phyloP scores from a whole-genome alignment of 1,139 yeast species.

The Suhomyces bribrorum region DNA sequence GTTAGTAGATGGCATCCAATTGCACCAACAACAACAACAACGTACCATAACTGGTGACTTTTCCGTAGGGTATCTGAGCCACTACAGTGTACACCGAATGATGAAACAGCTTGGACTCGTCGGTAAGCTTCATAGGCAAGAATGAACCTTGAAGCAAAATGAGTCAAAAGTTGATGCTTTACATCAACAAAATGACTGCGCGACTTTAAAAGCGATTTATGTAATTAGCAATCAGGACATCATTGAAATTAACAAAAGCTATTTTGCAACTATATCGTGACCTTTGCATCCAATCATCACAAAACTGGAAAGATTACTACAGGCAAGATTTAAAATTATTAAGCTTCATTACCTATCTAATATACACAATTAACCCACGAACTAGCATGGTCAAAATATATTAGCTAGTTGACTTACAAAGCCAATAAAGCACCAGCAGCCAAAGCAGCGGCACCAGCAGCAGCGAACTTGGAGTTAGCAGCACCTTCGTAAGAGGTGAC shows the following conservation, averaged over 20 bases:
- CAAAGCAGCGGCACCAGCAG: conserved; percentile 30
- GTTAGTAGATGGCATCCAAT: conserved; percentile 15
- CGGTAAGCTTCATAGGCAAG: conserved; percentile 28
- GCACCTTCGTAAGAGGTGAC: conserved; percentile 27
- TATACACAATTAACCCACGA: conserved; percentile 9
- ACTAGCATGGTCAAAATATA: conserved; percentile 8
- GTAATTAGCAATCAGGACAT: too few species aligned
- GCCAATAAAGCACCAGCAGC: conserved; percentile 40
- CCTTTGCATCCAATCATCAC: too few species aligned
- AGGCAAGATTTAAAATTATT: not conserved
- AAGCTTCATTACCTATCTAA: conserved; percentile 11
- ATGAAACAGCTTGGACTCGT: conserved; percentile 60
- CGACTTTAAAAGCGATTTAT: too few species aligned
- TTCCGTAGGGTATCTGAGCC: conserved; percentile 59
- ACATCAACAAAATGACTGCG: too few species aligned
- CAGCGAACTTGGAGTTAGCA: conserved; percentile 25
- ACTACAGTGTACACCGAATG: conserved; percentile 60
- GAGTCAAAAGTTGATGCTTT: too few species aligned
- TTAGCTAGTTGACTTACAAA: conserved; percentile 23
- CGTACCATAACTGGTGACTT: conserved; percentile 66
- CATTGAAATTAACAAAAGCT: too few species aligned
- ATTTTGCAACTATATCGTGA: too few species aligned
- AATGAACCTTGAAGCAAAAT: too few species aligned
- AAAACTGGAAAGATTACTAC: not conserved
- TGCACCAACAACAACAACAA: too few species aligned